Conservation (phyloP, 176 grass and related monocot species). For the Leersia perrieri region DNA sequence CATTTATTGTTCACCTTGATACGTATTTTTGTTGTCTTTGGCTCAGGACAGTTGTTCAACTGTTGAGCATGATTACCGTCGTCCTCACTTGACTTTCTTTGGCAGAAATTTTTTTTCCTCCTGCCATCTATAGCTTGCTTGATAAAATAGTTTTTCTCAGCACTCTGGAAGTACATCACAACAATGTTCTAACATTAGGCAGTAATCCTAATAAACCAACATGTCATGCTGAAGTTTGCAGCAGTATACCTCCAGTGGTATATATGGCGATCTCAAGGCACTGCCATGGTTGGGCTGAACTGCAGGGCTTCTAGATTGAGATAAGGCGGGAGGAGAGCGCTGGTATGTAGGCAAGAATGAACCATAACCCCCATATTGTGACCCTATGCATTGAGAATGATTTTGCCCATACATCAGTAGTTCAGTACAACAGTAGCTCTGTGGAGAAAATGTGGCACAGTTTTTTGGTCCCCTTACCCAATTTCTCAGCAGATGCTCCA, state of each 20-base stretch:
- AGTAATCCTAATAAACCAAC: slow-evolving; percentile 35
- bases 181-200: slow-evolving; percentile 14
- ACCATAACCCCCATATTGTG: slow-evolving; percentile 50
- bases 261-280: slow-evolving; percentile 48
- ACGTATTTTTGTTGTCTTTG: slow-evolving; percentile 53
- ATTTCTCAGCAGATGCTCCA: slow-evolving; percentile 30
- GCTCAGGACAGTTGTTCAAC: slow-evolving; percentile 45
- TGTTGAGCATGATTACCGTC: slow-evolving; percentile 31
- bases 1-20: slow-evolving; percentile 56
- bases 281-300: slow-evolving; percentile 45
- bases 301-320: slow-evolving; percentile 44
- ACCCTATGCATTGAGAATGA: slow-evolving; percentile 38
- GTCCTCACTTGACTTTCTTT: slow-evolving; percentile 25
- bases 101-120: slow-evolving; percentile 32
- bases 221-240: slow-evolving; percentile 22
- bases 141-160: slow-evolving; percentile 31
- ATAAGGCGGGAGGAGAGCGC: slow-evolving; percentile 30
- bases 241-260: slow-evolving; percentile 47
- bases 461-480: slow-evolving; percentile 47
- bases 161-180: slow-evolving; percentile 44
- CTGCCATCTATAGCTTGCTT: slow-evolving; percentile 38
- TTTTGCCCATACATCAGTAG: slow-evolving; percentile 38
- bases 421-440: slow-evolving; percentile 21
- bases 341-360: slow-evolving; percentile 54
- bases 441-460: slow-evolving; percentile 9